Percentiles rank a stretch among this genome's conserved stretches.
Conservation (phyloP, 2,329 filamentous ascomycete genomes). For the Neocucurbitaria cava region DNA sequence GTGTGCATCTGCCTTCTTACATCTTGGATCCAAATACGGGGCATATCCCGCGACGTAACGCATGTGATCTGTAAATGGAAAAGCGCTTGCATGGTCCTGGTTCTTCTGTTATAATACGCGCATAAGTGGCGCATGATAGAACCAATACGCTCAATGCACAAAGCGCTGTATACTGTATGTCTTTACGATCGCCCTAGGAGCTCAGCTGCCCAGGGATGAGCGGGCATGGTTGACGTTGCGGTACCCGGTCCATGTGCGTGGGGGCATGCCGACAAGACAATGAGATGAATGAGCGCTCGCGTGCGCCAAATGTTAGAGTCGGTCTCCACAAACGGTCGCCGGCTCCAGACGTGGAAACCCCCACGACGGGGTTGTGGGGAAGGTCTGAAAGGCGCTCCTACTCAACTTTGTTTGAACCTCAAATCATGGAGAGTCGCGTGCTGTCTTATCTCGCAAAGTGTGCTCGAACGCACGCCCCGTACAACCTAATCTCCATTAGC, state of each 20-base stretch:
- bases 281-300: not conserved
- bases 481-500: not conserved
- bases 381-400: not conserved
- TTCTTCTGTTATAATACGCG: not conserved
- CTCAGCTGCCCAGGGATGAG: not conserved
- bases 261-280: not conserved
- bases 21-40: not conserved
- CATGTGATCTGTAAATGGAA: not conserved
- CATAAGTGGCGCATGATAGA: not conserved
- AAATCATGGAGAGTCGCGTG: too few species aligned
- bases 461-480: not conserved
- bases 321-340: slow-evolving; percentile 5
- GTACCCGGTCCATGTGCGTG: not conserved
- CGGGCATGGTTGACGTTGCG: not conserved
- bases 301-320: not conserved
- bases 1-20: not conserved
- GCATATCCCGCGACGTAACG: not conserved
- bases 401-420: not conserved
- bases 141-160: not conserved
- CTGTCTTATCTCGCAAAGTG: too few species aligned
- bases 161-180: not conserved
- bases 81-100: not conserved
- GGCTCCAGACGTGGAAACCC: not conserved
- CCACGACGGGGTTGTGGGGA: slow-evolving; percentile 1
- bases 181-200: not conserved